Percentiles rank a stretch among this genome's conserved stretches.
Conservation (phyloP, 2,329 filamentous ascomycete species). For the Dichotomopilus funicola region DNA sequence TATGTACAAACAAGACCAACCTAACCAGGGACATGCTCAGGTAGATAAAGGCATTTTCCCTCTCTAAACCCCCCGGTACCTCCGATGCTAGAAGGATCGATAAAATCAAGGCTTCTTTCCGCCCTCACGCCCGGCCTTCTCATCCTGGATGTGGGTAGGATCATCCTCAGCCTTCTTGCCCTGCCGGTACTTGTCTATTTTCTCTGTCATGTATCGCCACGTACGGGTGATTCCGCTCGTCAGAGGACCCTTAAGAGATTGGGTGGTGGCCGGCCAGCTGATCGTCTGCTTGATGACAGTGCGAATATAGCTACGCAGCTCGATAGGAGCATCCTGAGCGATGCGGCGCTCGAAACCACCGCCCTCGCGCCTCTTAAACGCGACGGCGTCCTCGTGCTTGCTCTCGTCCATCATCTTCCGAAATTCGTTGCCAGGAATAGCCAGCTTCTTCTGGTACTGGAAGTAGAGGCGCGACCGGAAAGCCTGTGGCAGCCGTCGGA, state of each 20-base stretch:
- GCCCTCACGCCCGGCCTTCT: background rate
- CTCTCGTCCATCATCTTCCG: conserved; percentile 74
- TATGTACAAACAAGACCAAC: no score
- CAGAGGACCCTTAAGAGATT: conserved; percentile 76
- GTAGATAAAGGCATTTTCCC: no score
- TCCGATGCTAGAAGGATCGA: background rate
- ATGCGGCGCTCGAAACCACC: conserved; percentile 84
- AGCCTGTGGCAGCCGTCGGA: conserved; percentile 75
- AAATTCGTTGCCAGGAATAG: conserved; percentile 78
- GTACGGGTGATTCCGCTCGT: conserved; percentile 69
- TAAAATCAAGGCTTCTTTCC: conserved; percentile 5
- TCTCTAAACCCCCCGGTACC: no score
- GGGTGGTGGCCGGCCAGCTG: conserved; percentile 82
- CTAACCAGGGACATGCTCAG: no score
- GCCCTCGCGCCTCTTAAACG: conserved; percentile 67
- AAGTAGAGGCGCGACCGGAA: conserved; percentile 92
- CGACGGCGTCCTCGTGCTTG: conserved; percentile 60
- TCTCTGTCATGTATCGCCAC: conserved; percentile 74
- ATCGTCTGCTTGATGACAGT: conserved; percentile 81
- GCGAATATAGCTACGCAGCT: conserved; percentile 65
- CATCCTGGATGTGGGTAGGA: background rate
- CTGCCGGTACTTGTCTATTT: conserved; percentile 59
- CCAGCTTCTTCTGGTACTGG: conserved; percentile 85
- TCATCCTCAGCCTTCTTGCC: conserved; percentile 26
- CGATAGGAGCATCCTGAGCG: conserved; percentile 58